phyloP scores from a whole-genome alignment of 495 filamentous ascomycete species.

The Amorphotheca resinae region DNA sequence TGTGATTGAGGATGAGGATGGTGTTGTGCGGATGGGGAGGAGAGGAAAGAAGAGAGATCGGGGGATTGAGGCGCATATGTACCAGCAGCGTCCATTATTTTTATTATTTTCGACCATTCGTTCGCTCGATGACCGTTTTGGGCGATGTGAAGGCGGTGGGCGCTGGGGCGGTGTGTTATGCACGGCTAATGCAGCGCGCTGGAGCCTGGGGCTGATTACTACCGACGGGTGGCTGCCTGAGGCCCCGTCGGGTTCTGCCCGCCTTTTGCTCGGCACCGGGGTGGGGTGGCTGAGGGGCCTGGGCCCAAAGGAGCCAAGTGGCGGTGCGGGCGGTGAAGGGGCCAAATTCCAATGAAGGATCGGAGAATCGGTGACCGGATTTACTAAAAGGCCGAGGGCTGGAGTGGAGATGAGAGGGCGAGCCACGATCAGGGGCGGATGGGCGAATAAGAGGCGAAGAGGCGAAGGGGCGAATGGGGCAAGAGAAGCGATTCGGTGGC shows the following conservation, averaged over 20 bases:
- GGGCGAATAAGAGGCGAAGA: too few species aligned
- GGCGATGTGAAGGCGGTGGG: neutral
- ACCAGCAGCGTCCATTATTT: slow-evolving; percentile 9
- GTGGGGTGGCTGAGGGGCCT: neutral
- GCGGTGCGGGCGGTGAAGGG: neutral
- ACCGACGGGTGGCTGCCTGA: neutral
- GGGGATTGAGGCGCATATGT: slow-evolving; percentile 43
- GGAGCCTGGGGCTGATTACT: neutral
- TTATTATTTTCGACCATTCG: slow-evolving; percentile 1
- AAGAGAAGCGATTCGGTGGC: too few species aligned
- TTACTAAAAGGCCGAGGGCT: too few species aligned
- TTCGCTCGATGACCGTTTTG: neutral
- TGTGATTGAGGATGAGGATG: neutral
- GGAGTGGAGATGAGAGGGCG: too few species aligned
- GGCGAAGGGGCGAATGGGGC: too few species aligned
- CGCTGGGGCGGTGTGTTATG: slow-evolving; percentile 10
- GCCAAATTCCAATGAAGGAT: neutral
- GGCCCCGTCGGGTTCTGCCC: neutral
- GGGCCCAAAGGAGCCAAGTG: neutral
- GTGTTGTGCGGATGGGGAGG: slow-evolving; percentile 16
- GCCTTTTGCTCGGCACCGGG: too few species aligned
- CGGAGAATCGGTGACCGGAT: too few species aligned
- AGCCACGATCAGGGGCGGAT: too few species aligned
- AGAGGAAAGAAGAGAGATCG: slow-evolving; percentile 40
- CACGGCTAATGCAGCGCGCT: slow-evolving; percentile 20